These are phyloP conservation scores for Articulospora tetracladia DNA, from an alignment of 495 filamentous ascomycete genomes.

Conservation along the genomic window DNA sequence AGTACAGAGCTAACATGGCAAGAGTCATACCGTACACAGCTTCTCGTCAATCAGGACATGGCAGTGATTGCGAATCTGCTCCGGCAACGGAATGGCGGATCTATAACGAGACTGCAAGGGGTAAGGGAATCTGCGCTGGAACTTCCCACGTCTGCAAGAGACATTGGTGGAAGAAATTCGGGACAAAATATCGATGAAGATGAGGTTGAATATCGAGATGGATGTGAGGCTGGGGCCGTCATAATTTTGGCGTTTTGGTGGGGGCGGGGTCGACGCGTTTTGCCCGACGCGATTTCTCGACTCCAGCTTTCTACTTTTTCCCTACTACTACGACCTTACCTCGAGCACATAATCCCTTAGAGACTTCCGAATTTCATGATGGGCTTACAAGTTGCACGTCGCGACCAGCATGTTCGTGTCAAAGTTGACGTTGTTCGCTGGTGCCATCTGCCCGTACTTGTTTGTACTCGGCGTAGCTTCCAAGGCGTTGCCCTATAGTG, in stretches of 20 bases:
- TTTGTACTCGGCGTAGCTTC: too few species aligned
- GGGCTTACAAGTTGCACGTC: too few species aligned
- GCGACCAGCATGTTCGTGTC: background rate
- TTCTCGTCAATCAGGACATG: slow-evolving; percentile 74
- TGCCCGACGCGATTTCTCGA: too few species aligned
- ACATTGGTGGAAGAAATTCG: background rate
- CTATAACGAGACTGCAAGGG: background rate
- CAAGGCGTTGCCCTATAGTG: too few species aligned
- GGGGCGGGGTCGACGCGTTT: too few species aligned
- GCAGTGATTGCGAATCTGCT: slow-evolving; percentile 59
- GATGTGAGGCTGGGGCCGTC: background rate
- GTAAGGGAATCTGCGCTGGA: background rate
- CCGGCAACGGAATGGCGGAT: slow-evolving; percentile 16
- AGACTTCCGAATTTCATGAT: too few species aligned
- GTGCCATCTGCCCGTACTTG: too few species aligned
- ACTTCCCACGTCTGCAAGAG: background rate
- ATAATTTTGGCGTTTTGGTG: background rate
- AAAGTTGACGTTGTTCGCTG: background rate
- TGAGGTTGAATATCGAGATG: background rate
- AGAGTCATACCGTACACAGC: slow-evolving; percentile 48
- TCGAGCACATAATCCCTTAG: too few species aligned
- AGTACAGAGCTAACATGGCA: slow-evolving; percentile 2
- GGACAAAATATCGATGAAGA: too few species aligned
- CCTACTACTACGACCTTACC: too few species aligned
- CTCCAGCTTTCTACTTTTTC: too few species aligned